Evolutionary conservation across 75 land plant genomes (phyloP), one percentile per base, ranked within the genome.

Genomic region (Gnetum montanum): DNA sequence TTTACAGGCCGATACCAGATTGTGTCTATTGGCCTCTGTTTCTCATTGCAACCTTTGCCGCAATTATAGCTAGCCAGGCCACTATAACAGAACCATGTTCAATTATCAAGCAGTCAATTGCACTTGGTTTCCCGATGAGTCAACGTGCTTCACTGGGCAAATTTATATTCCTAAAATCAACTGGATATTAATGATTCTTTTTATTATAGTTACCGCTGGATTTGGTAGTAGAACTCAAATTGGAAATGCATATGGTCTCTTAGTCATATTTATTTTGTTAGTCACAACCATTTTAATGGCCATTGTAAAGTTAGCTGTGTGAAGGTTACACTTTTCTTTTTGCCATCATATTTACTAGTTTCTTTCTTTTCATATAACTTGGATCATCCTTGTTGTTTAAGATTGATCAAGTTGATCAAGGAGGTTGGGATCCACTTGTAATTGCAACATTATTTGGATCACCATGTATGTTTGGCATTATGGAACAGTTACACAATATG

Each of bases 181-280:
- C 53, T 88, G 59, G 47, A n/a, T 72, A 4, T 75, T 88, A 27
- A 84, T 83, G 88, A 0, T 78, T 4, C 59, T 76, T 18, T 84
- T 82, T 27, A 35, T 88, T 4, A 27, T 31, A 7, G 76, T 88
- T 37, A 75, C 77, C 1, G 47, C 66, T 4, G 66, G 69, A 3
- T 79, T 88, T 59, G 59, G 59, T 8, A 68, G 40, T 25, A 83
- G 81, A 2, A 22, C 33, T 11, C 68, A 62, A 54, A 77, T 88
- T 37, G 77, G 80, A 53, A 77, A 84, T 62, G 94, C 94, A 13
- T 88, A 88, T 52, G 94, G 94, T 88, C n/a, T n/a, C n/a, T n/a
- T n/a, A n/a, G n/a, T n/a, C n/a, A n/a, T n/a, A n/a, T n/a, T n/a
- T n/a, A n/a, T n/a, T n/a, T n/a, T n/a, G n/a, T n/a, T n/a, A n/a